Evolutionary conservation across 257 asterid genomes (phyloP).

Genomic region (Knoxia roxburghii): DNA sequence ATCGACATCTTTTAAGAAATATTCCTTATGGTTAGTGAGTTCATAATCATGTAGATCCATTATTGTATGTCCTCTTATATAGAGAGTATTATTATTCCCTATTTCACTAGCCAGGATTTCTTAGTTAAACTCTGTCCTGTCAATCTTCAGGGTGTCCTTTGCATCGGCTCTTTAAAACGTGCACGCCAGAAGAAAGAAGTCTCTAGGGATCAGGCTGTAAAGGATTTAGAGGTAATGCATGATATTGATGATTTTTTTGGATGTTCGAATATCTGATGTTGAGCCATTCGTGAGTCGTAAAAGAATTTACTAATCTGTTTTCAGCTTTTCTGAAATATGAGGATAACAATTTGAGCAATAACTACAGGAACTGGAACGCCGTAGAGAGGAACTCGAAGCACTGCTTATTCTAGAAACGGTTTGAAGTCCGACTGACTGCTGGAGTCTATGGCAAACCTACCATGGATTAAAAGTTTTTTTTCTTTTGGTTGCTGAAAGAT

Average conservation of each 20-base stretch:
- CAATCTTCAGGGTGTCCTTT: constrained; percentile 59
- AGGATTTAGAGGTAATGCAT: constrained; percentile 68
- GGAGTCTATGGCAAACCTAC: neutral
- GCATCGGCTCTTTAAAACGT: constrained; percentile 84
- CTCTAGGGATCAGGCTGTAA: constrained; percentile 74
- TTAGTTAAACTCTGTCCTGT: neutral
- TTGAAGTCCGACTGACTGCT: constrained; percentile 32
- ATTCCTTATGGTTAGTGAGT: neutral
- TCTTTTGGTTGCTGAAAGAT: neutral
- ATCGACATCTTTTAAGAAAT: neutral
- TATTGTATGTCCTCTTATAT: neutral
- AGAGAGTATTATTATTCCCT: neutral
- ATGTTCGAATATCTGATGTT: neutral
- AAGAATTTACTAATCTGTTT: neutral
- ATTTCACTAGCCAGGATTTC: neutral
- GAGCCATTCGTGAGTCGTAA: too few relatives aligned
- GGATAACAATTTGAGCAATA: neutral
- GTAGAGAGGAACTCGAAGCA: constrained; percentile 81
- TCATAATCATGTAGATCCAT: too few relatives aligned
- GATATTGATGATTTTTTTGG: constrained; percentile 3
- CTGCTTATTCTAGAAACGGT: constrained; percentile 38
- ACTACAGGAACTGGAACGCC: constrained; percentile 74
- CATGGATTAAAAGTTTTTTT: neutral
- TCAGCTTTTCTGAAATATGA: neutral
- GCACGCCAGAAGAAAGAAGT: constrained; percentile 66